These are phyloP conservation scores for Hypoxylon sp. DNA, from an alignment of 2,329 filamentous ascomycete genomes.

Conservation along the genomic window DNA sequence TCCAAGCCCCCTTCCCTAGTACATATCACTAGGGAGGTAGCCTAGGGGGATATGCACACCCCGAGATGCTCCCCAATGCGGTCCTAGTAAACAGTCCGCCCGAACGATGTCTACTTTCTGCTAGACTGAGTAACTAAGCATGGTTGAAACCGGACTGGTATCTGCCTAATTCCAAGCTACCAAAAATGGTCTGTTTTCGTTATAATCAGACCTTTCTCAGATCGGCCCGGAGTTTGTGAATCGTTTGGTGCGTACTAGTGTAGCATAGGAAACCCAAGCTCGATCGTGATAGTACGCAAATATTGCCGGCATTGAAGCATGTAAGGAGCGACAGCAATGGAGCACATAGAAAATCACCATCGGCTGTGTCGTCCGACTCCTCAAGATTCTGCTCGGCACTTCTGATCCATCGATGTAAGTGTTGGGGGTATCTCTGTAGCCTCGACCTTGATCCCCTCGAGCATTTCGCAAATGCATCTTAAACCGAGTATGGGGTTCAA, in stretches of 20 bases:
- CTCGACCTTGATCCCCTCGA: not conserved
- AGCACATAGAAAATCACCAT: not conserved
- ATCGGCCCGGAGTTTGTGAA: not conserved
- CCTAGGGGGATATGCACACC: not conserved
- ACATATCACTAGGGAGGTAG: not conserved
- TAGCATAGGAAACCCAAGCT: not conserved
- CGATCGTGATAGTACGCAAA: not conserved
- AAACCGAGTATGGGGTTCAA: not conserved
- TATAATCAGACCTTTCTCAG: not conserved
- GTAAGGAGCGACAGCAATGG: not conserved
- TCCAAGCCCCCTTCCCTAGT: not conserved
- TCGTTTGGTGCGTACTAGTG: not conserved
- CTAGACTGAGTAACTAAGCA: not conserved
- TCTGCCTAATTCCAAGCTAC: not conserved
- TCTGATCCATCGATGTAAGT: not conserved
- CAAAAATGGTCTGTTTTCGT: not conserved
- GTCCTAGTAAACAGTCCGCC: not conserved
- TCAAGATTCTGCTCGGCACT: not conserved
- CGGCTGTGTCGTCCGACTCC: not conserved
- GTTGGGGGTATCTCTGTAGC: not conserved
- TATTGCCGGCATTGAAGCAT: not conserved
- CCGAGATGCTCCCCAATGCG: not conserved
- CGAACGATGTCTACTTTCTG: not conserved
- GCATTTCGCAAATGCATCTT: not conserved
- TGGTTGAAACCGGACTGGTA: not conserved